Base-by-base conservation (phyloP, 2,329 filamentous ascomycete species). In the Venturia aucupariae region DNA sequence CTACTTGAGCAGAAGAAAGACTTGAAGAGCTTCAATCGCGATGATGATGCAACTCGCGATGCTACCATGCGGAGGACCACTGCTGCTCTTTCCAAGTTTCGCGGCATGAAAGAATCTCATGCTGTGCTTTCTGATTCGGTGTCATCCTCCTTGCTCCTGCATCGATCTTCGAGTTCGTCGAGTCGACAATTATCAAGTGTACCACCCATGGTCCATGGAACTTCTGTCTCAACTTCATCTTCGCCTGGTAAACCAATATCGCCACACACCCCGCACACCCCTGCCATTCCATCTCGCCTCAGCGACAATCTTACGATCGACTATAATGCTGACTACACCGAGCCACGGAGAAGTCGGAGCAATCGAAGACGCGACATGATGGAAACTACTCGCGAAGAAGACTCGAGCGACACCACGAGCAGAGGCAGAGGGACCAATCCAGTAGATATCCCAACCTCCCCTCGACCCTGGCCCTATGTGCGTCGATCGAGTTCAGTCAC, bases 201-300 rank as follows among this genome's bases (percentile, higher is more conserved):
- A 22, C 84, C 85, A 24, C 81, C 82, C 6, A 83, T 86, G 78
- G 76, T 84, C 60, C 81, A 78, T 30, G 83, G 82, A 8, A 88
- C 88, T 4, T 91, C 90, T 0, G 81, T 91, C 68, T 97, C 92
- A 4, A 87, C 88, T 13, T 93, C 90, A 0, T 93, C 92, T 0
- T 97, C 92, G 11, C 92, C 92, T 1, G 90, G 89, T n/a, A 96
- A 96, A 71, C 90, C 92, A 0, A 84, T 95, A 22, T 96, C 91
- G 2, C 91, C 92, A 1, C 92, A 97, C 71, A 96, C 92, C 0
- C 94, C 92, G 1, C 92, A 97, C 71, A 96, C 92, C 0, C 94
- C 94, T 4, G 92, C 92, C 13, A 91, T 97, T 35, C 93, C 93
- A 24, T 97, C 92, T 8, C 85, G 94, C n/a, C 79, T 99, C 27